Base-by-base conservation (phyloP, 306 rosid species). In the Gastrolobium villosum region DNA sequence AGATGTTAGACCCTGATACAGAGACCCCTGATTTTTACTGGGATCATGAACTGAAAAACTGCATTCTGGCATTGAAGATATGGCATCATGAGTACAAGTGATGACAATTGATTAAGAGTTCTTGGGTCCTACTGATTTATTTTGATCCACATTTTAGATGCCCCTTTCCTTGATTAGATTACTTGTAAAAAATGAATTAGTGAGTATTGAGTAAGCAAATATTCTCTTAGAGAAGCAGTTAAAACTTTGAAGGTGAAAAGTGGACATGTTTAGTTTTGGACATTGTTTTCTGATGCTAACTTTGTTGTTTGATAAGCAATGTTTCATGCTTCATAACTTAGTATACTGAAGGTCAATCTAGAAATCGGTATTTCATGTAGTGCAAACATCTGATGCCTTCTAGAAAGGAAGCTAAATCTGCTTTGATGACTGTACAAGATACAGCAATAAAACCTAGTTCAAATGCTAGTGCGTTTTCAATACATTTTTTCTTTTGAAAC, bases 351-450 rank as follows among this genome's bases (percentile, higher is more conserved):
- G 77, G 5, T 41, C 61, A 64, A 52, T 72, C 8, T 79, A 40
- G 6, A 11, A 9, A 20, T 43, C 34, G 3, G 10, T 20, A 39
- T 36, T 55, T 10, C 48, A 3, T 14, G 59, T 48, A 30, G 55
- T 6, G 20, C 11, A 2, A 41, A 10, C 11, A 53, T 74, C 49
- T 30, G 45, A 14, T 66, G 52, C 68, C 60, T 60, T 75, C 50
- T 40, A 62, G 71, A 66, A 37, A 66, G 64, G 46, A 68, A 67
- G 65, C 57, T 66, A 74, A 65, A 20, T 66, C 45, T 68, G 68
- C 36, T 77, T 43, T 44, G 57, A 55, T 56, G 45, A 56, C 36
- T 56, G 54, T 44, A 37, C 57, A 45, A 9, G 36, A 45, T 20
- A 2, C 68, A 49, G 15, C 52, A 74, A 45, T 74, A 26, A 60